Percentiles rank a stretch among this genome's conserved stretches.
Conservation (phyloP, 1,139 yeast species). For the Magnusiomyces tetraspermus region DNA sequence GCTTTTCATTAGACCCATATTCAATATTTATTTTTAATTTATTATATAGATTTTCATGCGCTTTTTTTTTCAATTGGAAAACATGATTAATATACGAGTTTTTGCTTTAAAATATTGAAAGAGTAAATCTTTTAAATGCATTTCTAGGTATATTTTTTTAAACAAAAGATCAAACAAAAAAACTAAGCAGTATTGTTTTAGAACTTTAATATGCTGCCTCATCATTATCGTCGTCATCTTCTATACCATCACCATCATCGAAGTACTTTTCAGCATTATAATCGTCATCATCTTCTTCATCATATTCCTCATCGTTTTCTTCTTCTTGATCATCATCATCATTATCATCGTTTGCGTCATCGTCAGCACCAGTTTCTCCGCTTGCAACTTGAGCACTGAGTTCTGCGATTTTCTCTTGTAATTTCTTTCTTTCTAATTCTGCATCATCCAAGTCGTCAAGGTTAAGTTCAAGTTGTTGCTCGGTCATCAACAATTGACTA, state of each 20-base stretch:
- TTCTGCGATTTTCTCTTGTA: conserved; percentile 16
- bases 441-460: conserved; percentile 35
- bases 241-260: conserved; percentile 39
- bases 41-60: too few species aligned
- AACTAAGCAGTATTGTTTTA: too few species aligned
- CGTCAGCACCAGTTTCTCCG: conserved; percentile 37
- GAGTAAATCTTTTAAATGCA: too few species aligned
- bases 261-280: conserved; percentile 51
- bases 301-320: conserved; percentile 71
- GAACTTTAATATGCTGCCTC: conserved; percentile 64
- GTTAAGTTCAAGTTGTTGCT: conserved; percentile 54
- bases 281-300: conserved; percentile 68
- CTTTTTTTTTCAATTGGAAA: too few species aligned
- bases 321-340: conserved; percentile 65
- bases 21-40: too few species aligned
- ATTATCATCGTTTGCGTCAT: conserved; percentile 38
- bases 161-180: too few species aligned
- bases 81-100: too few species aligned
- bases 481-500: conserved; percentile 29
- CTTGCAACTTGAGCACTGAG: conserved; percentile 24
- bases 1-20: too few species aligned
- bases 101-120: too few species aligned
- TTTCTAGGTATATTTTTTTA: too few species aligned
- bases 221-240: conserved; percentile 43
- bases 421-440: conserved; percentile 36